Percentiles rank a stretch among this genome's conserved stretches.
phyloP scores from a whole-genome alignment of 139 green algal species.

The Dunaliella sp. region DNA sequence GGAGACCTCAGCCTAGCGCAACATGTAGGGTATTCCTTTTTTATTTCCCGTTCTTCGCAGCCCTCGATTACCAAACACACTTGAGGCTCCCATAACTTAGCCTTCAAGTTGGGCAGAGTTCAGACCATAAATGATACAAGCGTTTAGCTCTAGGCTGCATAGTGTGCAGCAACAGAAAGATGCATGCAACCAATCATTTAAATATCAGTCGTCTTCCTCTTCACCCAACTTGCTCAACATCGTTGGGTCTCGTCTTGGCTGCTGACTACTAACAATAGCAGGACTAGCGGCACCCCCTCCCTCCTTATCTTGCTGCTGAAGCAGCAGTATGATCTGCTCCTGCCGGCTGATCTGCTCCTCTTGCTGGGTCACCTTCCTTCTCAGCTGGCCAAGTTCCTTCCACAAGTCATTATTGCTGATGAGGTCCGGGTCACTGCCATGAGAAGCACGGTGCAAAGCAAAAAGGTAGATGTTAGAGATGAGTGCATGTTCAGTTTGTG shows the following conservation, averaged over 20 bases:
- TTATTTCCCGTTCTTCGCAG: too few species aligned
- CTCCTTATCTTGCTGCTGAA: constrained; percentile 26
- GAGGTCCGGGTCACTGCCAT: not conserved
- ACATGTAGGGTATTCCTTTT: too few species aligned
- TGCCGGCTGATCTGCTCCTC: constrained; percentile 39
- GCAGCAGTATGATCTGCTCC: constrained; percentile 39
- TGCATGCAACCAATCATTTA: too few species aligned
- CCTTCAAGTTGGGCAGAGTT: too few species aligned
- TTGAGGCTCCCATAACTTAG: too few species aligned
- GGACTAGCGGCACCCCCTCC: not conserved
- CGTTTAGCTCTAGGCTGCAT: too few species aligned
- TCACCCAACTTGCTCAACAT: not conserved
- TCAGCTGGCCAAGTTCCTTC: constrained; percentile 28
- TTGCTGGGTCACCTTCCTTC: constrained; percentile 24
- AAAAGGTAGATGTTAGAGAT: not conserved
- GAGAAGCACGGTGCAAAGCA: not conserved
- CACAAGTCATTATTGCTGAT: constrained; percentile 34
- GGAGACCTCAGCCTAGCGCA: too few species aligned
- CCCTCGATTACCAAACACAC: too few species aligned
- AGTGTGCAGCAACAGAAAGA: too few species aligned
- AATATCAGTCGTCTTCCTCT: not conserved
- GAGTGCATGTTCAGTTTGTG: too few species aligned
- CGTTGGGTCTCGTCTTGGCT: not conserved
- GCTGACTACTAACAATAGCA: too few species aligned
- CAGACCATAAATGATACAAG: too few species aligned